phyloP scores from a whole-genome alignment of 139 green algal species.

The Picochlorum sp. region DNA sequence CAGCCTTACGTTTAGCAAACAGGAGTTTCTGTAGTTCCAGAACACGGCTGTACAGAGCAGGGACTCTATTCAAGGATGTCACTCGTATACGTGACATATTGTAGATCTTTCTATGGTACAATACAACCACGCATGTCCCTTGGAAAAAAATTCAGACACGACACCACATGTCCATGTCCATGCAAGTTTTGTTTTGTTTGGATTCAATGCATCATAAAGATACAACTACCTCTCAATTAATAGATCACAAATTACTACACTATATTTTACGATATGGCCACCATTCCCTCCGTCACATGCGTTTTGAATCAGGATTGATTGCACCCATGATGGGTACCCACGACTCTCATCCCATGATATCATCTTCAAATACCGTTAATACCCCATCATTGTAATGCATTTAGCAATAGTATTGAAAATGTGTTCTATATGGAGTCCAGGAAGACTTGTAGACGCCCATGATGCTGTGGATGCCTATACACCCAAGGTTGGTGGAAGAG shows the following conservation, averaged over 20 bases:
- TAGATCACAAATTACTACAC: too few species aligned
- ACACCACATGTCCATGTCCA: too few species aligned
- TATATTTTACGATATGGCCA: too few species aligned
- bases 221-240: too few species aligned
- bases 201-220: too few species aligned
- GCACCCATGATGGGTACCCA: too few species aligned
- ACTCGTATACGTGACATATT: slow-evolving; percentile 8
- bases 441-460: neutral
- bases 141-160: too few species aligned
- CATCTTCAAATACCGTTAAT: neutral
- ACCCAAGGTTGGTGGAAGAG: slow-evolving; percentile 9
- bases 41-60: slow-evolving; percentile 15
- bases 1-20: slow-evolving; percentile 15
- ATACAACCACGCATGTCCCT: too few species aligned
- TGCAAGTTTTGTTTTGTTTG: too few species aligned
- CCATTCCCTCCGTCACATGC: too few species aligned
- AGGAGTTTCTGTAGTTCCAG: slow-evolving; percentile 35
- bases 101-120: neutral
- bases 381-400: neutral
- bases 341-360: neutral
- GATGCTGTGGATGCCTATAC: neutral
- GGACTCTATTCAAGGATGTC: slow-evolving; percentile 13
- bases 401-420: neutral
- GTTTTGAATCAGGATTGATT: too few species aligned
- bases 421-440: slow-evolving; percentile 2